A percentile compares a stretch with the other conserved stretches of the same genome.
These are phyloP conservation scores for Mycena amicta DNA, from an alignment of 768 basidiomycete genomes.

Conservation along the genomic window DNA sequence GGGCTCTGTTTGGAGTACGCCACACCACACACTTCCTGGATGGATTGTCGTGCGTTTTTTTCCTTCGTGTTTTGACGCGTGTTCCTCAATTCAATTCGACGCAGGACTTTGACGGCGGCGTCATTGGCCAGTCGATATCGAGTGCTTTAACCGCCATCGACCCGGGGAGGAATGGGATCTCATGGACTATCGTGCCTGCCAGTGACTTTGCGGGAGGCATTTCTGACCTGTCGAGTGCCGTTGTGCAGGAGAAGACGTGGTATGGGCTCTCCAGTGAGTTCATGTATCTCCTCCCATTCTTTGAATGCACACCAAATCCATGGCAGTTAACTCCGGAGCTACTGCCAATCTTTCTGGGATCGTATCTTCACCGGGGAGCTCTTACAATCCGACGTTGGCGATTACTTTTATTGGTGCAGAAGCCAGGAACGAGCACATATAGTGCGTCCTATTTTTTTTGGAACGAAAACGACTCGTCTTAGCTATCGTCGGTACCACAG, in stretches of 20 bases:
- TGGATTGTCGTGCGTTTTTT: slow-evolving; percentile 48
- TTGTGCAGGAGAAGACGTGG: neutral
- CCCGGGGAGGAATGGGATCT: neutral
- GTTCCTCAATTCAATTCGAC: neutral
- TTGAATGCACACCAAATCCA: neutral
- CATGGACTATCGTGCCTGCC: neutral
- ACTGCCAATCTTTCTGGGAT: neutral
- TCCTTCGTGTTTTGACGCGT: neutral
- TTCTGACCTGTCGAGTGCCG: neutral
- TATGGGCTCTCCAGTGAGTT: neutral
- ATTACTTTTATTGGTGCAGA: slow-evolving; percentile 11
- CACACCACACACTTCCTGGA: slow-evolving; percentile 44
- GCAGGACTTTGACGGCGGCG: neutral
- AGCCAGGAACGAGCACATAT: slow-evolving; percentile 8
- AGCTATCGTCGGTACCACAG: too few relatives aligned
- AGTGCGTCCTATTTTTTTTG: neutral
- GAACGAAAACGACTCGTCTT: neutral
- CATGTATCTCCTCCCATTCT: neutral
- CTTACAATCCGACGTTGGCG: slow-evolving; percentile 1
- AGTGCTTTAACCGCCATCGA: neutral
- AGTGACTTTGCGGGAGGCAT: neutral
- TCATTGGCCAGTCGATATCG: neutral
- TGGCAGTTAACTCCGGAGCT: neutral
- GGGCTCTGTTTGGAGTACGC: slow-evolving; percentile 52
- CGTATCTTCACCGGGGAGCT: neutral